Percentiles rank a stretch among this genome's conserved stretches.
Evolutionary conservation across 2,329 filamentous ascomycete species (phyloP).

Genomic region (Zelopaecilomyces penicillatus): DNA sequence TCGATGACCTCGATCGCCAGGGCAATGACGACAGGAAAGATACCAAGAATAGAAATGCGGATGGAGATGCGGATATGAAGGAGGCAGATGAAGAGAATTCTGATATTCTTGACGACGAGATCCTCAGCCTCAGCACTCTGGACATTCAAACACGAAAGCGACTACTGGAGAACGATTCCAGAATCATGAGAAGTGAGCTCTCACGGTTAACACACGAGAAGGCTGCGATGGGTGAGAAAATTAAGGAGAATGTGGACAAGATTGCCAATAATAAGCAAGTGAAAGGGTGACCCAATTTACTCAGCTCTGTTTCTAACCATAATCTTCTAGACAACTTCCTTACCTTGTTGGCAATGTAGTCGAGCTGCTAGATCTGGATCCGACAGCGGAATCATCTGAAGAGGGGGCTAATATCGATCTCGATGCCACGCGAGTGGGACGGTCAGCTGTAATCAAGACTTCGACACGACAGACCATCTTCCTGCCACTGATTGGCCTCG

Average conservation of each 20-base stretch:
- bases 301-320: not conserved
- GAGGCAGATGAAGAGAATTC: conserved; percentile 69
- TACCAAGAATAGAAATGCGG: conserved; percentile 34
- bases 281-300: not conserved
- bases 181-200: conserved; percentile 97
- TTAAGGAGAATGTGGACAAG: conserved; percentile 98
- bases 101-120: conserved; percentile 84
- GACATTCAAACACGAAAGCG: conserved; percentile 88
- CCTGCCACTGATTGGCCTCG: conserved; percentile 89
- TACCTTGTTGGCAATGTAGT: conserved; percentile 98
- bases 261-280: conserved; percentile 94
- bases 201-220: conserved; percentile 94
- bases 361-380: conserved; percentile 91
- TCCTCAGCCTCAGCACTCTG: conserved; percentile 84
- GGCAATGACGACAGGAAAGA: conserved; percentile 60
- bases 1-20: conserved; percentile 79
- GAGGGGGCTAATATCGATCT: conserved; percentile 98
- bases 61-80: conserved; percentile 81
- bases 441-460: conserved; percentile 98
- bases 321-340: conserved; percentile 68
- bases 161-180: conserved; percentile 91
- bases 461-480: conserved; percentile 98
- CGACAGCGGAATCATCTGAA: conserved; percentile 89
- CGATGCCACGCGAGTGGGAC: conserved; percentile 91
- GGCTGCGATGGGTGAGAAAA: conserved; percentile 93